Percentiles rank a stretch among this genome's conserved stretches.
Evolutionary conservation across 1,284 basidiomycete genomes (phyloP).

Genomic region (Puccinia novopanici): DNA sequence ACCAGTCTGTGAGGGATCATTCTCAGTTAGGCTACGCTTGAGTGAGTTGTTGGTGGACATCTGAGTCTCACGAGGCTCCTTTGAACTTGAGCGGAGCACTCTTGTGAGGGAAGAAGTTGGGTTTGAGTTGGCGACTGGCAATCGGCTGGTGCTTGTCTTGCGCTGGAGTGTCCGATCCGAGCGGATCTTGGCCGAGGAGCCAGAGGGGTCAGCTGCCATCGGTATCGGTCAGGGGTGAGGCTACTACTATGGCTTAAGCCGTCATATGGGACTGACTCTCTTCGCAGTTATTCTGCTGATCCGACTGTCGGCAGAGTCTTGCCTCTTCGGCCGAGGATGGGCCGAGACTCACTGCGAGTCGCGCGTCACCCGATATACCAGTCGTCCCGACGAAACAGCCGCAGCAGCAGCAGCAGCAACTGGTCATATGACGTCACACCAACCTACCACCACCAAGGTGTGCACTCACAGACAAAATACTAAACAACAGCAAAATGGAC

Average conservation of each 20-base stretch:
- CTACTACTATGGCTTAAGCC: too few species aligned
- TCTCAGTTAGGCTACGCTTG: constrained; percentile 13
- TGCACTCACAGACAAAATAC: too few species aligned
- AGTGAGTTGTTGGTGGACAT: not conserved
- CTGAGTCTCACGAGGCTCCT: constrained; percentile 1
- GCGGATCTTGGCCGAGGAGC: not conserved
- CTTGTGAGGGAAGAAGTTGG: not conserved
- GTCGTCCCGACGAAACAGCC: too few species aligned
- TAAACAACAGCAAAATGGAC: constrained; percentile 1
- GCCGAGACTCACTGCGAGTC: too few species aligned
- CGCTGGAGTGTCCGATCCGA: constrained; percentile 10
- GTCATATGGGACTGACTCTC: too few species aligned
- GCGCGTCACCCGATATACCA: not conserved
- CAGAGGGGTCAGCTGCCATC: not conserved
- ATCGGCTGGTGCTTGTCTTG: not conserved
- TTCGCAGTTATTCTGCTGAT: not conserved
- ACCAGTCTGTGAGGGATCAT: constrained; percentile 6
- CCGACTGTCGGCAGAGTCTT: not conserved
- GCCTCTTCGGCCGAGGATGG: not conserved
- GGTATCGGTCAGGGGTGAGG: too few species aligned
- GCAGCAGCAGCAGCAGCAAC: not conserved
- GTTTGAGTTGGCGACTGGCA: not conserved
- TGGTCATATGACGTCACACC: not conserved
- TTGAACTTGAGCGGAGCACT: constrained; percentile 2
- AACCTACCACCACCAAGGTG: not conserved